Percentiles rank a stretch among this genome's conserved stretches.
These are phyloP conservation scores for Annulohypoxylon moriforme DNA, from an alignment of 495 filamentous ascomycete genomes.

Conservation along the genomic window DNA sequence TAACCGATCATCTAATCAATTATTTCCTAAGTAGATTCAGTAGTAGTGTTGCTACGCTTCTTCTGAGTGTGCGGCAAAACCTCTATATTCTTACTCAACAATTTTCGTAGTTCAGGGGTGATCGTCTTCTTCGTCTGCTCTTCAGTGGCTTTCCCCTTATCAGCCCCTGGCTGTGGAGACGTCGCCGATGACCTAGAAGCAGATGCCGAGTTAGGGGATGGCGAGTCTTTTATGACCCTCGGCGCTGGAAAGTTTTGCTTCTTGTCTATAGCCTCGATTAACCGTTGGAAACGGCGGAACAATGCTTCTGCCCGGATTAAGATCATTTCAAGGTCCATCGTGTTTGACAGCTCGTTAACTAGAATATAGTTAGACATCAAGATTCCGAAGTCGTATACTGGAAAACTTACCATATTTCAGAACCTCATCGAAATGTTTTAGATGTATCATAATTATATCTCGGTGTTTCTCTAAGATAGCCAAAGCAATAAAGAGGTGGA, in stretches of 20 bases:
- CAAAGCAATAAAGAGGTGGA: slow-evolving; percentile 93
- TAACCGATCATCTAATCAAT: slow-evolving; percentile 19
- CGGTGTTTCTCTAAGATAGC: slow-evolving; percentile 97
- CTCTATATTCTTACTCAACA: slow-evolving; percentile 80
- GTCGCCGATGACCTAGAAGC: slow-evolving; percentile 16
- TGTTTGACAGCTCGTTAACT: slow-evolving; percentile 95
- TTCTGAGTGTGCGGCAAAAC: slow-evolving; percentile 62
- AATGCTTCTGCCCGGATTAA: slow-evolving; percentile 88
- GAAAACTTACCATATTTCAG: slow-evolving; percentile 85
- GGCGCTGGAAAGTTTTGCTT: slow-evolving; percentile 80
- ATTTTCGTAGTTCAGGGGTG: slow-evolving; percentile 78
- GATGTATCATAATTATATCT: slow-evolving; percentile 91
- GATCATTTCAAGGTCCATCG: slow-evolving; percentile 87
- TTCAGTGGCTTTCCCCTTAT: slow-evolving; percentile 49
- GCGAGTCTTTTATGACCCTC: slow-evolving; percentile 48
- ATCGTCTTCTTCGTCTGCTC: slow-evolving; percentile 71
- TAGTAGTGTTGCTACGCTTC: slow-evolving; percentile 33
- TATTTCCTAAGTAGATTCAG: slow-evolving; percentile 39
- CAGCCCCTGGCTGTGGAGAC: slow-evolving; percentile 17
- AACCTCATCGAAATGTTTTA: slow-evolving; percentile 96
- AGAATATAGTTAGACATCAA: slow-evolving; percentile 25
- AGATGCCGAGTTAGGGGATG: slow-evolving; percentile 25
- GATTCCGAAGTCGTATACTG: neutral
- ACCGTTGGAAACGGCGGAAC: slow-evolving; percentile 86
- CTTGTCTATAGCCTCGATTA: slow-evolving; percentile 90